Conservation (phyloP, 306 rosid genomes). For the Inga leiocalycina region DNA sequence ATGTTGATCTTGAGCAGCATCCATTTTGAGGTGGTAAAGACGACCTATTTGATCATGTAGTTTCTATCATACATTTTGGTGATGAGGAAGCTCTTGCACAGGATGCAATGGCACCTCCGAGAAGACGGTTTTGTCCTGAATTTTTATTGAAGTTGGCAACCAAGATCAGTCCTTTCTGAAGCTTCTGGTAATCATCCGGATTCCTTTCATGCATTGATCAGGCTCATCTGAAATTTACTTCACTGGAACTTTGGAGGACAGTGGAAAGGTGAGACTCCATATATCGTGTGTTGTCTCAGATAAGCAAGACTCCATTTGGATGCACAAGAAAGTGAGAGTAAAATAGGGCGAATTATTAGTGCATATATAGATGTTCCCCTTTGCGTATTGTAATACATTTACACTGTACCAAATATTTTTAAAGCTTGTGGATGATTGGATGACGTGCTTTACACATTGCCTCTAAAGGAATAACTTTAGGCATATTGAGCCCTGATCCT, state of each 20-base stretch:
- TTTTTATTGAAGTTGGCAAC: conserved; percentile 68
- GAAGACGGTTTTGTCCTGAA: conserved; percentile 86
- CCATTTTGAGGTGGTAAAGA: conserved; percentile 93
- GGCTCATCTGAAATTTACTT: not conserved
- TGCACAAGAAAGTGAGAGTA: no score
- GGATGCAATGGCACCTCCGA: conserved; percentile 67
- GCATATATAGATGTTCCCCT: no score
- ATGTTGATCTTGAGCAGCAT: conserved; percentile 58
- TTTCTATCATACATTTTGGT: conserved; percentile 65
- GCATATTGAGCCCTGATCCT: conserved; percentile 36
- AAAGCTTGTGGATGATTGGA: not conserved
- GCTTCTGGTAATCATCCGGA: conserved; percentile 2
- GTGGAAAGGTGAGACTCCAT: not conserved
- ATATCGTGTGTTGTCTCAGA: no score
- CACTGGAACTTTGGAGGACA: not conserved
- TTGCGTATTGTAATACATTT: no score
- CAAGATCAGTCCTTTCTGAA: conserved; percentile 77
- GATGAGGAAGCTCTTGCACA: conserved; percentile 75
- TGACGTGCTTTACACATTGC: conserved; percentile 50
- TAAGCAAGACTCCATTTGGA: not conserved
- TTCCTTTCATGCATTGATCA: conserved; percentile 15
- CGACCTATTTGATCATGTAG: conserved; percentile 67
- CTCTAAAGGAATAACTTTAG: conserved; percentile 37
- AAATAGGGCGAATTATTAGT: no score
- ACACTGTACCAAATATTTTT: no score